A percentile compares a stretch with the other conserved stretches of the same genome.
phyloP scores from a whole-genome alignment of 306 rosid genomes.

The Pterocarpus santalinus region DNA sequence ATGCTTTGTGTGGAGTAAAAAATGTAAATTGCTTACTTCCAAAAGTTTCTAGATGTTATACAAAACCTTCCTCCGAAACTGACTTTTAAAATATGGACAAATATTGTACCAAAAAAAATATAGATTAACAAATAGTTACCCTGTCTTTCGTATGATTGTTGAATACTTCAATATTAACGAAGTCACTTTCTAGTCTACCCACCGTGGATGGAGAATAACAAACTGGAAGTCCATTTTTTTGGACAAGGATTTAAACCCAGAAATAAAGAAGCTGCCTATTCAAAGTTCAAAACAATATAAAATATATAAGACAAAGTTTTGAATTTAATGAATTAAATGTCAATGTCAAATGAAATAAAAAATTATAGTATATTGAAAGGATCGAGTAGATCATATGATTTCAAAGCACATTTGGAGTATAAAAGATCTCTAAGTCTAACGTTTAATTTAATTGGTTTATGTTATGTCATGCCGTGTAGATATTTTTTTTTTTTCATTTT shows the following conservation, averaged over 20 bases:
- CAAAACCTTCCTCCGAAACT: neutral
- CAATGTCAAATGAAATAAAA: conserved; percentile 1
- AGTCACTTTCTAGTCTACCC: conserved; percentile 1
- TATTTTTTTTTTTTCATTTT: neutral
- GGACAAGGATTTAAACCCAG: neutral
- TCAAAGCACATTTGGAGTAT: neutral
- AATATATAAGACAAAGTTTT: neutral
- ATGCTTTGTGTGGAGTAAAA: neutral
- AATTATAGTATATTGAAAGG: neutral
- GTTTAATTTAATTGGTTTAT: neutral
- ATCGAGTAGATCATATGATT: neutral
- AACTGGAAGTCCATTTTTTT: neutral
- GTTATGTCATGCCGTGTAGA: neutral
- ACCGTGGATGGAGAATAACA: conserved; percentile 13
- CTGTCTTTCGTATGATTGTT: neutral
- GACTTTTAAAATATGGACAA: neutral
- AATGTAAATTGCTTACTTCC: neutral
- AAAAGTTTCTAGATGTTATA: conserved; percentile 16
- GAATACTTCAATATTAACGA: conserved; percentile 28
- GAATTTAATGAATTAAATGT: neutral
- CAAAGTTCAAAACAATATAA: conserved; percentile 5
- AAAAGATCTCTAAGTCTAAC: neutral
- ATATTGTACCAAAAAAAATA: neutral
- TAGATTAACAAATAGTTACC: conserved; percentile 13
- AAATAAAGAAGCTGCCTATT: neutral